These are phyloP conservation scores for Lablab purpureus DNA, from an alignment of 306 rosid genomes.

Conservation along the genomic window DNA sequence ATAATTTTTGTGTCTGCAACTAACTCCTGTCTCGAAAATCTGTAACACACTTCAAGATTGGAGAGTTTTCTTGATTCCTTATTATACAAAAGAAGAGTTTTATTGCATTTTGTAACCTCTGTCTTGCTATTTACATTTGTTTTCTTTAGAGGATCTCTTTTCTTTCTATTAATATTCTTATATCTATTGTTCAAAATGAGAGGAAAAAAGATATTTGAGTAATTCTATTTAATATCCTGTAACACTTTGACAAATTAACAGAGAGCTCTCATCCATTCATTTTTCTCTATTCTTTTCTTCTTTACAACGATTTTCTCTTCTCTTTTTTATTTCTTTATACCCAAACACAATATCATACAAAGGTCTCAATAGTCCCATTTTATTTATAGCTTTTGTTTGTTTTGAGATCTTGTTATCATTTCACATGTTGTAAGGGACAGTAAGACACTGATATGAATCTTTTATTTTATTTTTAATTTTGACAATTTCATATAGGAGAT, in stretches of 20 bases:
- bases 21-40: background rate
- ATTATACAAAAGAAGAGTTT: background rate
- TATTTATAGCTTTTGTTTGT: background rate
- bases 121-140: background rate
- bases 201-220: background rate
- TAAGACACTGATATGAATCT: slow-evolving; percentile 5
- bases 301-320: background rate
- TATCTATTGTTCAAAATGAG: background rate
- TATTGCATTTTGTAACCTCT: background rate
- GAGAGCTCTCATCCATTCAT: too few relatives aligned
- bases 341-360: background rate
- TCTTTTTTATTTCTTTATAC: background rate
- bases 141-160: background rate
- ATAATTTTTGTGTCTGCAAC: background rate
- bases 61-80: background rate
- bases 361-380: background rate
- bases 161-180: slow-evolving; percentile 8
- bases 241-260: too few relatives aligned
- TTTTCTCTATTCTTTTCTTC: background rate
- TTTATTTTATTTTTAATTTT: background rate
- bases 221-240: background rate
- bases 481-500: background rate
- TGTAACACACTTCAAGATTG: background rate
- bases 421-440: background rate
- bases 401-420: background rate